These are phyloP conservation scores for Yamadazyma songkhlaensis DNA, from an alignment of 1,139 yeast genomes.

Conservation along the genomic window DNA sequence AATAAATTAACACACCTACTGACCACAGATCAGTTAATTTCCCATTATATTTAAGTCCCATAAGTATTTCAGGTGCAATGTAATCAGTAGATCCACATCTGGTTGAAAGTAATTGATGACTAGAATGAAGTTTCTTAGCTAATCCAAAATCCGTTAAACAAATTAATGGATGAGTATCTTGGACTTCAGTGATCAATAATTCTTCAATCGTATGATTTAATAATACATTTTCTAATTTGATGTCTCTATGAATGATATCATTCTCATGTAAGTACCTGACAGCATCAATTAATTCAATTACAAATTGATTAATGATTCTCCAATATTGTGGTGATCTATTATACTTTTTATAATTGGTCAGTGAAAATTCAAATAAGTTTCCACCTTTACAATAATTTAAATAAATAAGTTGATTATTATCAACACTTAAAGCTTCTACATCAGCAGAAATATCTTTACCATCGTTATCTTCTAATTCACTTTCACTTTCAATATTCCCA, in stretches of 20 bases:
- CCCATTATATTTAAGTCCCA: slow-evolving; percentile 91
- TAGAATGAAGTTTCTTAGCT: slow-evolving; percentile 61
- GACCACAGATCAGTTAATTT: slow-evolving; percentile 92
- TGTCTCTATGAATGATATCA: slow-evolving; percentile 78
- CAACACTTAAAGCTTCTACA: slow-evolving; percentile 19
- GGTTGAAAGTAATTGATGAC: slow-evolving; percentile 66
- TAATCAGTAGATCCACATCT: slow-evolving; percentile 96
- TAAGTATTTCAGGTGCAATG: slow-evolving; percentile 86
- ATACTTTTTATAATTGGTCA: slow-evolving; percentile 11
- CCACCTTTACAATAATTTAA: slow-evolving; percentile 84
- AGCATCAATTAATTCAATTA: slow-evolving; percentile 67
- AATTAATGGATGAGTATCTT: slow-evolving; percentile 29
- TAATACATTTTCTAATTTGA: slow-evolving; percentile 79
- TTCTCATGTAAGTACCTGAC: slow-evolving; percentile 69
- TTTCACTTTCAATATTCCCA: slow-evolving; percentile 18
- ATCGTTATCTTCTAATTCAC: slow-evolving; percentile 5
- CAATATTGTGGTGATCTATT: slow-evolving; percentile 33
- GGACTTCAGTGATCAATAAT: slow-evolving; percentile 8
- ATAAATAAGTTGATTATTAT: slow-evolving; percentile 49
- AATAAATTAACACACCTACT: slow-evolving; percentile 82
- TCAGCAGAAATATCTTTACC: slow-evolving; percentile 10
- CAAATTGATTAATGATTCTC: slow-evolving; percentile 54
- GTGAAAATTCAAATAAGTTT: slow-evolving; percentile 65
- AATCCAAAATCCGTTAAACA: slow-evolving; percentile 88
- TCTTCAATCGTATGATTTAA: slow-evolving; percentile 33